A percentile compares a stretch with the other conserved stretches of the same genome.
phyloP scores from a whole-genome alignment of 176 grass and related monocot species.

The Puya raimondii region DNA sequence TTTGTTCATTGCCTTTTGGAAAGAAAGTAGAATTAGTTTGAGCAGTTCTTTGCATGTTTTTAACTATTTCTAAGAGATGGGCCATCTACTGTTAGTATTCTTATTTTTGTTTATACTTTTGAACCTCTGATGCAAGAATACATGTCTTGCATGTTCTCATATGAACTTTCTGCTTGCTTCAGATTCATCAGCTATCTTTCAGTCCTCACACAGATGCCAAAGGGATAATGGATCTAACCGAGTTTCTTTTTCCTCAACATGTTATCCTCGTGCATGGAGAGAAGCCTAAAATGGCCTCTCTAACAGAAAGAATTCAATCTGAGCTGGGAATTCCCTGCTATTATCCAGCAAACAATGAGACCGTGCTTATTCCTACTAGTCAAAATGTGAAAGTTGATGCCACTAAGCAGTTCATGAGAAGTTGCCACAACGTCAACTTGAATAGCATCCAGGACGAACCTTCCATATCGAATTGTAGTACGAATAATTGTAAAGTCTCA shows the following conservation, averaged over 20 bases:
- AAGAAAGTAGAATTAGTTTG: no score
- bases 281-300: slow-evolving; percentile 79
- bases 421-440: slow-evolving; percentile 5
- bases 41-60: no score
- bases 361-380: slow-evolving; percentile 37
- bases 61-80: no score
- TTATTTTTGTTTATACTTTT: background rate
- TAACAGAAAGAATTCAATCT: slow-evolving; percentile 67
- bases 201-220: slow-evolving; percentile 88
- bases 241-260: slow-evolving; percentile 75
- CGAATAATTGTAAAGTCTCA: background rate
- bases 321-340: slow-evolving; percentile 63
- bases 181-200: slow-evolving; percentile 87
- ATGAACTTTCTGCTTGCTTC: slow-evolving; percentile 12
- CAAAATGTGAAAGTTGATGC: slow-evolving; percentile 45
- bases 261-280: slow-evolving; percentile 92
- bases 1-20: no score
- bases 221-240: slow-evolving; percentile 86
- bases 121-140: background rate
- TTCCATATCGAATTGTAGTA: slow-evolving; percentile 2
- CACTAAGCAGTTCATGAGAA: slow-evolving; percentile 55
- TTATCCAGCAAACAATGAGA: slow-evolving; percentile 80
- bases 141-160: slow-evolving; percentile 10
- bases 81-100: no score
- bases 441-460: slow-evolving; percentile 21